Evolutionary conservation across 805 yeast species (phyloP).

Genomic region (Saccharomycopsis sp.): DNA sequence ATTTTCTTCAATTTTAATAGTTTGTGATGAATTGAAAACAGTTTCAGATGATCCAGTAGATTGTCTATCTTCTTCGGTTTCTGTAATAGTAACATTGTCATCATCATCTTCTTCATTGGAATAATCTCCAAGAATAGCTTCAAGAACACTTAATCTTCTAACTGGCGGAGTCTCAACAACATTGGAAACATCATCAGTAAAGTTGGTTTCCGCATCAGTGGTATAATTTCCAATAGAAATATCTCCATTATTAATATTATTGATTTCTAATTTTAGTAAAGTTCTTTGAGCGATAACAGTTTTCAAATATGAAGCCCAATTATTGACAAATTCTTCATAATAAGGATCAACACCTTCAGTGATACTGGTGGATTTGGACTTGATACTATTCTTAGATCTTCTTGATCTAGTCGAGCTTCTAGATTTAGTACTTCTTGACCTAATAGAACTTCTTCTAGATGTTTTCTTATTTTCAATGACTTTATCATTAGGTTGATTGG

Average conservation of each 20-base stretch:
- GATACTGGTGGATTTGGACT: neutral
- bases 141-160: conserved; percentile 14
- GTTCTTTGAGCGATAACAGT: conserved; percentile 12
- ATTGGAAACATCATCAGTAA: no score
- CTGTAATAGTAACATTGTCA: neutral
- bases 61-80: neutral
- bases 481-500: no score
- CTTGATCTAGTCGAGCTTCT: neutral
- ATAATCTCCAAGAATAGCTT: conserved; percentile 11
- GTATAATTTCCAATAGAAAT: conserved; percentile 5
- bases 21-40: neutral
- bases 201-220: conserved; percentile 6
- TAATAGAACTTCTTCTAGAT: neutral
- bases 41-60: neutral
- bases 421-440: neutral
- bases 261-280: conserved; percentile 5
- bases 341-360: conserved; percentile 1
- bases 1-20: neutral
- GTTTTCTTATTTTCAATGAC: no score
- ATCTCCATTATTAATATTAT: neutral
- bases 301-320: conserved; percentile 12
- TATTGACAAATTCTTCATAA: conserved; percentile 10
- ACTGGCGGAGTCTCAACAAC: neutral
- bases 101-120: neutral
- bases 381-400: no score